phyloP scores from a whole-genome alignment of 2,329 filamentous ascomycete species.

The Arthrinium puccinioides region DNA sequence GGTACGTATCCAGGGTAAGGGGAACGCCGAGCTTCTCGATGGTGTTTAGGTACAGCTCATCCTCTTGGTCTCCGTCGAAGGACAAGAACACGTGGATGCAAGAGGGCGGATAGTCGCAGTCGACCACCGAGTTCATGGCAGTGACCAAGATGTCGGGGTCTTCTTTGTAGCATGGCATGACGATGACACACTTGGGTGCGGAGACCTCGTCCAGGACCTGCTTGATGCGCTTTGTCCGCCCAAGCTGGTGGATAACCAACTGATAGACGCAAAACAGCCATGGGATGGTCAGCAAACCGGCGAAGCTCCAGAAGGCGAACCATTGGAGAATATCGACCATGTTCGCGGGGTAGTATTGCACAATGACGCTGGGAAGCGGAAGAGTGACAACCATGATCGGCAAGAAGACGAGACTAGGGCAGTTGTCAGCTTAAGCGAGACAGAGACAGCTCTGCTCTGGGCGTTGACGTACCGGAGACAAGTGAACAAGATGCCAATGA shows the following conservation, averaged over 20 bases:
- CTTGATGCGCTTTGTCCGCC: slow-evolving; percentile 74
- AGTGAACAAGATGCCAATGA: slow-evolving; percentile 70
- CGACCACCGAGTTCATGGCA: slow-evolving; percentile 84
- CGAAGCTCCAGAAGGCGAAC: slow-evolving; percentile 95
- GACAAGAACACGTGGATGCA: slow-evolving; percentile 94
- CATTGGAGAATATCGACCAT: slow-evolving; percentile 75
- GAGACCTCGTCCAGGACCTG: slow-evolving; percentile 75
- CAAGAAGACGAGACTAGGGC: slow-evolving; percentile 67
- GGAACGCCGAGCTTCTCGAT: slow-evolving; percentile 80
- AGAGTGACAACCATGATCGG: slow-evolving; percentile 93
- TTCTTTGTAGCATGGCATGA: slow-evolving; percentile 97
- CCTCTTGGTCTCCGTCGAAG: slow-evolving; percentile 84
- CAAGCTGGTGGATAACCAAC: slow-evolving; percentile 79
- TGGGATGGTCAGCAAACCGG: slow-evolving; percentile 74
- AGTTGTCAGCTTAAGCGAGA: slow-evolving; percentile 8
- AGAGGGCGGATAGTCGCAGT: slow-evolving; percentile 85
- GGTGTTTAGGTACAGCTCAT: slow-evolving; percentile 82
- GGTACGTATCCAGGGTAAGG: slow-evolving; percentile 67
- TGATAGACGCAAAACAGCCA: slow-evolving; percentile 94
- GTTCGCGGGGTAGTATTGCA: slow-evolving; percentile 59
- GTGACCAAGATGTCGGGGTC: slow-evolving; percentile 75
- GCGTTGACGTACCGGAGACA: slow-evolving; percentile 54
- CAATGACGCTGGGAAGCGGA: slow-evolving; percentile 68
- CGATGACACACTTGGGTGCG: slow-evolving; percentile 88
- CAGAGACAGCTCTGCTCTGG: neutral